Base-by-base conservation (phyloP, 257 asterid species). In the Ilex asprella region DNA sequence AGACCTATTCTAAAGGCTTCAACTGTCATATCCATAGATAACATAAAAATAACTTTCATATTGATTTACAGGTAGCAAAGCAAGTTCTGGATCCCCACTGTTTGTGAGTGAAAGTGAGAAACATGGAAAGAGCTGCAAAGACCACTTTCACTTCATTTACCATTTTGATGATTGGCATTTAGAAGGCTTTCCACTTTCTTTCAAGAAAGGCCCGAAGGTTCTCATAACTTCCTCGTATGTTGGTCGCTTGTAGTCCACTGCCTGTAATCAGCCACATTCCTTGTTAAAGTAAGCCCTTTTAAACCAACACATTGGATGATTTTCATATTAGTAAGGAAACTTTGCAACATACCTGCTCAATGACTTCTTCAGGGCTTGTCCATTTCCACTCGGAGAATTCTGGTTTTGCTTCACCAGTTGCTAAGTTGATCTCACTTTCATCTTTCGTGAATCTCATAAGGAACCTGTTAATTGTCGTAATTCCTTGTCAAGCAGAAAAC, bases 311-410 rank as follows among this genome's bases (percentile, higher is more conserved):
- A 21, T 8, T 3, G 41, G 41, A 8, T 8, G 8, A 35, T 3
- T 3, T 35, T 35, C 41, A 35, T 0, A 35, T 35, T 35, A 3
- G 41, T 3, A 35, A 35, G 41, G 41, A 35, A 16, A 53, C 11
- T 27, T 65, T 13, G 5, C 47, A 16, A 30, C 6, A 30, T 75
- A 88, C 98, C 95, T 91, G 96, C 61, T 88, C 98, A 47, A 89
- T 71, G 63, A 86, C 97, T 67, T 88, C 95, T 79, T 84, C 86
- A 49, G 97, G 97, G 46, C 74, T 71, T 30, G 95, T 87, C 98
- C 98, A 92, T 78, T 92, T 92, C 98, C 98, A 92, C 56, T 92
- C 97, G 39, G 97, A 75, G 83, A 92, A 92, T 73, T 88, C 98
- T 44, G 88, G 78, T 30, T 92, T 97, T 21, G 88, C 75, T 73